Evolutionary conservation across 202 grass and related monocot species (phyloP), one percentile per base, ranked within the genome.

Genomic region (Digitaria exilis): DNA sequence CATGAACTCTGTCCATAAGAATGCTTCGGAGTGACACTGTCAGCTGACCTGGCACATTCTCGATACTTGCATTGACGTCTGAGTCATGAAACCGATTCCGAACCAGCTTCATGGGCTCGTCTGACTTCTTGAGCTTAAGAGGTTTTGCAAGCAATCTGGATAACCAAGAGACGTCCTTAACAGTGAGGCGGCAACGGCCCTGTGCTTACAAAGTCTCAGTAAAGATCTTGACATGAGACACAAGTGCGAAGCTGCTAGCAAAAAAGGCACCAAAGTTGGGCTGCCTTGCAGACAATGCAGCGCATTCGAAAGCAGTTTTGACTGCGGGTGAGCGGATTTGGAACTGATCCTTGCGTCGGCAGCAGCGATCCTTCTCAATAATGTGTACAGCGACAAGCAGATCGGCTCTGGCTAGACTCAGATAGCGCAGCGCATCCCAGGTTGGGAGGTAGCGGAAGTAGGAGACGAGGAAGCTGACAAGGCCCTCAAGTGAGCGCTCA

Each of bases 201-300:
- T 75, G 1, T 59, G 72, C 19, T 42, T 4, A 12, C 32, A 59
- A 2, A 26, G 12, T 75, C 6, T 42, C 32, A 52, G 51, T 41
- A 1, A 75, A 26, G 83, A 18, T 37, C 45, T 39, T 76, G 55
- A 63, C 57, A 56, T 57, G 88, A 76, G 35, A 80, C 59, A 19
- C 79, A 48, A 87, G 88, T 76, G 15, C 22, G 41, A 57, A 46
- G n/a, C 21, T 35, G 34, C 41, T 42, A 4, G 12, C 15, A n/a
- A 57, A 0, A n/a, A 75, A 75, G 12, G 1, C 1, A 26, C 59
- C 72, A 3, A 24, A 13, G 7, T 41, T 42, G 21, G 51, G 52
- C 21, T 42, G 51, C 51, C 31, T 42, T 25, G 72, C 72, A 0
- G 72, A 37, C 21, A n/a, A 16, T 10, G 34, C 52, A 25, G 72